Evolutionary conservation across 2,329 filamentous ascomycete genomes (phyloP), one percentile per base, ranked within the genome.

Genomic region (Xylariaceae sp.): DNA sequence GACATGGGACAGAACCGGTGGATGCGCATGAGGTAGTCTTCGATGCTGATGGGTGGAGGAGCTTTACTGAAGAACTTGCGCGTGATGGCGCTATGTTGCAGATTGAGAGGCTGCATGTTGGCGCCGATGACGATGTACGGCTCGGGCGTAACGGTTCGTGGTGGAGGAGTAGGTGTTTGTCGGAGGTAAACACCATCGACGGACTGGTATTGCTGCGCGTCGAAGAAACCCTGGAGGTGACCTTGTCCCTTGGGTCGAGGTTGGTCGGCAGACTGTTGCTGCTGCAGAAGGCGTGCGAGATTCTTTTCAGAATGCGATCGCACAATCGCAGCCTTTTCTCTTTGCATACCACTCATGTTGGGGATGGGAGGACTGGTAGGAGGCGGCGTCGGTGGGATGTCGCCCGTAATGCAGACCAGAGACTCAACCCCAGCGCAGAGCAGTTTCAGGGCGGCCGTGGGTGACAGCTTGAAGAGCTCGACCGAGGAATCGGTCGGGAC

Each of bases 1-100:
- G 91, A 96, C 85, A 96, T 92, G 3, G 95, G 93, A 69, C 94
- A 98, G 77, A 90, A 97, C 56, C 86, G 86, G 75, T 98, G 93
- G 56, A 98, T 85, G 14, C 94, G 90, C 67, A 87, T 80, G 21
- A 98, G 83, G 71, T 98, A 99, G 62, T 95, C 89, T 69, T 89
- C 85, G 43, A 97, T 82, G 31, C 87, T 83, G 64, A 98, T 94
- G 9, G 90, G 88, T 17, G 95, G 94, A 14, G 92, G 87, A 47
- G 87, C 85, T 72, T 95, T 96, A 63, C 90, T 94, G 78, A 95
- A 96, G 76, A 99, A 99, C 69, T 95, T 95, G 65, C 92, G 87
- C 16, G 91, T 92, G 63, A 98, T 91, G 63, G 92, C 89, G 61
- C 87, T 87, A 70, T 95, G 90, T 72, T 97, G 93, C 29, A 91